These are phyloP conservation scores for Infundibulicybe gibba DNA, from an alignment of 768 basidiomycete genomes.

Conservation along the genomic window DNA sequence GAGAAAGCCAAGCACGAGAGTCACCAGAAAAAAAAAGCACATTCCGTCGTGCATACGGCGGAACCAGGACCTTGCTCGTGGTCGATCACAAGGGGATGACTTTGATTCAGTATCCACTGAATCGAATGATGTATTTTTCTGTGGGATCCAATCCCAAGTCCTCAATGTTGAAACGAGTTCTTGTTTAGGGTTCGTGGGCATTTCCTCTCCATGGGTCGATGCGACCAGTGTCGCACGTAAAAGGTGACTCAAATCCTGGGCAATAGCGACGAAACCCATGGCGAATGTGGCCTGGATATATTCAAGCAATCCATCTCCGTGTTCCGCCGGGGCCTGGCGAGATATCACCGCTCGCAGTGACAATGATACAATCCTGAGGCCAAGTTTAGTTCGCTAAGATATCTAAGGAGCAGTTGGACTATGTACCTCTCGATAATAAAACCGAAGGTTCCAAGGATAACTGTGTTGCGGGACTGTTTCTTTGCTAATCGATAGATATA, in stretches of 20 bases:
- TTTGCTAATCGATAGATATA: slow-evolving; percentile 27
- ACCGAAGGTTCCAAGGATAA: slow-evolving; percentile 27
- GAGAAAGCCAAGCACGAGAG: slow-evolving; percentile 17
- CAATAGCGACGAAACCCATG: slow-evolving; percentile 18
- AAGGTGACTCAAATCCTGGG: slow-evolving; percentile 11
- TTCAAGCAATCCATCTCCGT: slow-evolving; percentile 16
- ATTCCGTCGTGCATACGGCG: slow-evolving; percentile 21
- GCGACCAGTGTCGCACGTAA: slow-evolving; percentile 20
- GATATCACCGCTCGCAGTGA: slow-evolving; percentile 21
- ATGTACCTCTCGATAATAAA: slow-evolving; percentile 36
- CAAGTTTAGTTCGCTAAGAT: not conserved
- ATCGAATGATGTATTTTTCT: slow-evolving; percentile 5
- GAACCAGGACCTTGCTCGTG: slow-evolving; percentile 21
- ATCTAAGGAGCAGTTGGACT: not conserved
- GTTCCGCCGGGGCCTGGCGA: not conserved
- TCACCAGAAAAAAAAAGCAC: slow-evolving; percentile 14
- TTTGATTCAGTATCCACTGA: not conserved
- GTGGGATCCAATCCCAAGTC: slow-evolving; percentile 5
- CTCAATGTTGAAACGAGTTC: not conserved
- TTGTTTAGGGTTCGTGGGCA: not conserved
- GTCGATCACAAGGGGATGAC: slow-evolving; percentile 13
- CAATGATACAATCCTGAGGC: slow-evolving; percentile 26
- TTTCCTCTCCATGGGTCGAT: slow-evolving; percentile 15
- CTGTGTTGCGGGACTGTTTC: slow-evolving; percentile 28
- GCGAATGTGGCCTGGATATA: slow-evolving; percentile 22